A percentile compares a stretch with the other conserved stretches of the same genome.
Evolutionary conservation across 768 basidiomycete genomes (phyloP).

Genomic region (Crepidotus variabilis): DNA sequence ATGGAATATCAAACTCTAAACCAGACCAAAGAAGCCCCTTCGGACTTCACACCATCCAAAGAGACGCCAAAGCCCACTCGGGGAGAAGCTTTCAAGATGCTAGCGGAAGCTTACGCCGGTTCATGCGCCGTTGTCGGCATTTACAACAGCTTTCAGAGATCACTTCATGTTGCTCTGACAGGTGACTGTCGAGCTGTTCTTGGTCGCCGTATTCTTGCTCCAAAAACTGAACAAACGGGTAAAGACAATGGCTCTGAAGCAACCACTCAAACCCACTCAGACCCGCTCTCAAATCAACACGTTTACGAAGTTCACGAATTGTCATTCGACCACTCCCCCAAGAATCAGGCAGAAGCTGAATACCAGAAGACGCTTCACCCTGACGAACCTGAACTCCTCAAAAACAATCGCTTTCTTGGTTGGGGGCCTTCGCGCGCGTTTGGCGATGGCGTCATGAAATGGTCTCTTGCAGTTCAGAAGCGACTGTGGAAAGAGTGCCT

Average conservation of each 20-base stretch:
- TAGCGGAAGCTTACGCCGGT: slow-evolving; percentile 32
- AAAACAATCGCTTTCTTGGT: slow-evolving; percentile 34
- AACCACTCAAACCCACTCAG: not conserved
- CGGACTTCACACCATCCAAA: slow-evolving; percentile 5
- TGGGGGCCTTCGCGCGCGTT: slow-evolving; percentile 41
- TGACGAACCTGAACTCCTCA: slow-evolving; percentile 28
- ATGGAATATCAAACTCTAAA: slow-evolving; percentile 4
- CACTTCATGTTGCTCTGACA: slow-evolving; percentile 38
- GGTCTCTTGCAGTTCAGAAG: slow-evolving; percentile 33
- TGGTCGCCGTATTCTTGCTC: slow-evolving; percentile 29
- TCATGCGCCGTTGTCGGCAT: slow-evolving; percentile 43
- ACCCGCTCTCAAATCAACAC: slow-evolving; percentile 10
- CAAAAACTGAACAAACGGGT: slow-evolving; percentile 7
- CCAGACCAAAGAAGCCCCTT: slow-evolving; percentile 4
- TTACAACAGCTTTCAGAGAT: slow-evolving; percentile 35
- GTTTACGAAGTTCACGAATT: slow-evolving; percentile 37
- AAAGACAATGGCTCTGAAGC: not conserved
- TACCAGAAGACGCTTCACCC: slow-evolving; percentile 37
- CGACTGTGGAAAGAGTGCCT: slow-evolving; percentile 29
- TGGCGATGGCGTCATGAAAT: slow-evolving; percentile 43
- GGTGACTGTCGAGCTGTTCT: slow-evolving; percentile 49
- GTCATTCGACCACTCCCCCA: slow-evolving; percentile 36
- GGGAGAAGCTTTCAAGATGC: slow-evolving; percentile 21
- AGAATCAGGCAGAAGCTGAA: slow-evolving; percentile 33
- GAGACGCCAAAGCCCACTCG: slow-evolving; percentile 11